A percentile compares a stretch with the other conserved stretches of the same genome.
phyloP scores from a whole-genome alignment of 148 eudicot genomes.

The Fagopyrum homotropicum region DNA sequence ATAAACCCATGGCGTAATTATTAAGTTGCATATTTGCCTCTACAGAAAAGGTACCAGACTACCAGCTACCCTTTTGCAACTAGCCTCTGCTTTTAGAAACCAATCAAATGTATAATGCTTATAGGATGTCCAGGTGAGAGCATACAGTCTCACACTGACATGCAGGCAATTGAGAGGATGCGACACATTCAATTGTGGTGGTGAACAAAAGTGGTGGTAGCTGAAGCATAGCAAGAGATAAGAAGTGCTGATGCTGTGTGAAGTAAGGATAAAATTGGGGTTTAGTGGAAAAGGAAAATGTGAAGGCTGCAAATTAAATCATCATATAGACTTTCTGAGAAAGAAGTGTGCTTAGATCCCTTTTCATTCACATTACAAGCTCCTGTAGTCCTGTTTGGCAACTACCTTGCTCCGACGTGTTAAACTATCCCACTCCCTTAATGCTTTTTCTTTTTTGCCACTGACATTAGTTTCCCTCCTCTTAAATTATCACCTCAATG shows the following conservation, averaged over 20 bases:
- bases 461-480: not conserved
- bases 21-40: not conserved
- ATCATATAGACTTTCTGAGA: not conserved
- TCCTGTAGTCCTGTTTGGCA: not conserved
- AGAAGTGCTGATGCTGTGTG: not conserved
- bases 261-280: not conserved
- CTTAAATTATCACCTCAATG: not conserved
- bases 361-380: not conserved
- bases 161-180: not conserved
- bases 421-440: not conserved
- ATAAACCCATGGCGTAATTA: not conserved
- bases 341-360: not conserved
- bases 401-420: not conserved
- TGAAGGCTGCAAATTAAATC: not conserved
- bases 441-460: not conserved
- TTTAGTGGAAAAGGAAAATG: not conserved
- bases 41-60: not conserved
- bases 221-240: not conserved
- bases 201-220: not conserved
- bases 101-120: not conserved
- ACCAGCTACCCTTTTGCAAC: not conserved
- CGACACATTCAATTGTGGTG: not conserved
- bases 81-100: not conserved
- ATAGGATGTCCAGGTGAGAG: not conserved
- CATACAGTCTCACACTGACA: not conserved